These are phyloP conservation scores for Nyssa sinensis DNA, from an alignment of 148 eudicot species.

Conservation along the genomic window DNA sequence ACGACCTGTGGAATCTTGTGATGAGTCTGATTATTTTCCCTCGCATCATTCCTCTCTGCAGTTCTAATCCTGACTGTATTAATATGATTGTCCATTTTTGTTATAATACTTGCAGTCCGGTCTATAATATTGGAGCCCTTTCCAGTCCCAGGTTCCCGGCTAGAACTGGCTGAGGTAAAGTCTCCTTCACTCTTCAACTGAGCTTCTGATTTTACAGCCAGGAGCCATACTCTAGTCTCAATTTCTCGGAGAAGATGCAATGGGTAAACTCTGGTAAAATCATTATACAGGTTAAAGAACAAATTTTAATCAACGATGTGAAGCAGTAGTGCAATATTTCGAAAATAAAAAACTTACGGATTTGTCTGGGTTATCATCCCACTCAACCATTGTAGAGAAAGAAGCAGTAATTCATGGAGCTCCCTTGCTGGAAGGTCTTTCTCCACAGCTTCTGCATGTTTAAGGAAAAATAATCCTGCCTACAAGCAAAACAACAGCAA, in stretches of 20 bases:
- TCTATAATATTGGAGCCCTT: conserved; percentile 68
- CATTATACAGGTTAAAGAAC: conserved; percentile 10
- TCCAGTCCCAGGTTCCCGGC: conserved; percentile 50
- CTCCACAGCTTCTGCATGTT: conserved; percentile 89
- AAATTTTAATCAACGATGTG: not conserved
- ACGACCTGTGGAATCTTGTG: conserved; percentile 41
- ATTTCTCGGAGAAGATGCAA: conserved; percentile 89
- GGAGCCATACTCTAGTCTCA: conserved; percentile 94
- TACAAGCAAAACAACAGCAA: conserved; percentile 28
- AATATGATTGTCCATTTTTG: conserved; percentile 82
- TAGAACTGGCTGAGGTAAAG: conserved; percentile 37
- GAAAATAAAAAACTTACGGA: conserved; percentile 60
- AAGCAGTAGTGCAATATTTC: conserved; percentile 6
- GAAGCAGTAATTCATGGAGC: conserved; percentile 80
- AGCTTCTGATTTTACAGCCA: conserved; percentile 96
- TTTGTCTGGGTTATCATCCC: conserved; percentile 72
- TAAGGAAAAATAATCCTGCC: conserved; percentile 92
- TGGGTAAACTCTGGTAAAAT: conserved; percentile 61
- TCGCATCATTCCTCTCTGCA: conserved; percentile 49
- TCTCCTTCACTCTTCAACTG: conserved; percentile 71
- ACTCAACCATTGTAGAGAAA: conserved; percentile 94
- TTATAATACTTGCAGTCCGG: conserved; percentile 66
- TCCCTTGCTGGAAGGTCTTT: conserved; percentile 88
- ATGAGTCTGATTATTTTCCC: conserved; percentile 47
- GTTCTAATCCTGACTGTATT: conserved; percentile 41